A percentile compares a stretch with the other conserved stretches of the same genome.
phyloP scores from a whole-genome alignment of 768 basidiomycete species.

The Strobilomyces dryophilus region DNA sequence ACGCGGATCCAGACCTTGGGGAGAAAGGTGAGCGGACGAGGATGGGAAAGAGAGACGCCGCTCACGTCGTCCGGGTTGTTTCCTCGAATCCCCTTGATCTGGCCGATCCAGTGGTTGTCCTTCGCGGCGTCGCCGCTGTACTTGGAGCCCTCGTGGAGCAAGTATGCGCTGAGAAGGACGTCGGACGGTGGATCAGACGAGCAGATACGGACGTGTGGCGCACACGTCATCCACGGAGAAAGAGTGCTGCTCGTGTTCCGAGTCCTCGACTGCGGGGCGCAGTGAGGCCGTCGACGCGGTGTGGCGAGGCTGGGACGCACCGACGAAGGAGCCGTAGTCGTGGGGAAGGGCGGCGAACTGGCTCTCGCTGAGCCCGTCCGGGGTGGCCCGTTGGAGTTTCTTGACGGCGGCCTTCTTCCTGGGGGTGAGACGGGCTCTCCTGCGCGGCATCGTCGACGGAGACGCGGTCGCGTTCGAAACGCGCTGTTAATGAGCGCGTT shows the following conservation, averaged over 20 bases:
- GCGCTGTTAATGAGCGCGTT: conserved; percentile 28
- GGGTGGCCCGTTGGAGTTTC: neutral
- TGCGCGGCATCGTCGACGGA: conserved; percentile 25
- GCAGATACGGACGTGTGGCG: neutral
- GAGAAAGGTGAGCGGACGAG: too few species aligned
- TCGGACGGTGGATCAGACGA: neutral
- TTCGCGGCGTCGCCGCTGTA: conserved; percentile 17
- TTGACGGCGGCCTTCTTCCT: conserved; percentile 11
- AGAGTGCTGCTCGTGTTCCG: conserved; percentile 6
- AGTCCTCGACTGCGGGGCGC: conserved; percentile 12
- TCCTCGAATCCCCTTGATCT: conserved; percentile 43
- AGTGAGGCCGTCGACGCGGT: neutral
- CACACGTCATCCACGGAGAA: conserved; percentile 37
- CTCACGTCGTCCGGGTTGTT: conserved; percentile 30
- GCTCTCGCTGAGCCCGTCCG: conserved; percentile 4
- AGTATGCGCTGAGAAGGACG: conserved; percentile 28
- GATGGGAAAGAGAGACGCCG: neutral
- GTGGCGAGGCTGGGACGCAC: conserved; percentile 10
- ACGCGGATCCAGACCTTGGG: conserved; percentile 54
- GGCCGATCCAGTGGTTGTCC: conserved; percentile 50
- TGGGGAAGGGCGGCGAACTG: conserved; percentile 12
- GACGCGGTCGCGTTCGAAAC: conserved; percentile 21
- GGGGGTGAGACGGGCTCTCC: conserved; percentile 8
- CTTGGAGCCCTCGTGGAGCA: conserved; percentile 17
- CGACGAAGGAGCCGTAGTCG: conserved; percentile 9